Evolutionary conservation across 176 grass and related monocot species (phyloP), one percentile per base, ranked within the genome.

Genomic region (Themeda triandra): DNA sequence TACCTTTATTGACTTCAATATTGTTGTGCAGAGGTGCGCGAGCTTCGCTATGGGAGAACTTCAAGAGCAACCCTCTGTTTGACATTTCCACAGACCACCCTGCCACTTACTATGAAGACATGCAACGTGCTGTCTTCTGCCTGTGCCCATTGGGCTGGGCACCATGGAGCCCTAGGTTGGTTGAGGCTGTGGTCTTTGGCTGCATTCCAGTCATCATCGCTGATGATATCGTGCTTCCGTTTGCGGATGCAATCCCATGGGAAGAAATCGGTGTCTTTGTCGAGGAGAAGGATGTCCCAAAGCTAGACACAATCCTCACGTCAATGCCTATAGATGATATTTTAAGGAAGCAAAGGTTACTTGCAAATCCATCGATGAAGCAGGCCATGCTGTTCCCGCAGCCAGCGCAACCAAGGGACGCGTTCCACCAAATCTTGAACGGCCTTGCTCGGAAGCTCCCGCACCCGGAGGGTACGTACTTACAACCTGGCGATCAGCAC

Each of bases 181-280:
- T 98, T 14, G 95, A 97, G 83, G 95, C 87, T 18, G 92, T 97
- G 35, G 88, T 97, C 23, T 97, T 97, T 37, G 95, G 95, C 40
- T 94, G 95, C 95, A 97, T 97, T 54, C 95, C 95, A 4, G 90
- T 97, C 40, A 94, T 97, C 83, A 95, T 98, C 40, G 95, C 95
- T 12, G 92, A 98, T 73, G 92, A 98, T 49, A 95, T 98, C 8
- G 95, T 98, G 69, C 89, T 98, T 7, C 95, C 95, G 40, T 98
- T 98, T 79, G 91, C 95, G 1, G 95, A 98, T 88, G 91, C 95
- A 30, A 98, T 98, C 33, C 95, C 95, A 24, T 98, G 95, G 95
- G 92, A 93, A 65, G 95, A 98, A 60, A 98, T 95, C 4, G 95
- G 90, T n/a, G 87, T 98, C 32, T 98, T 95, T 80, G 87, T 98